These are phyloP conservation scores for Triticum monococcum DNA, from an alignment of 176 grass and related monocot genomes.

Conservation along the genomic window DNA sequence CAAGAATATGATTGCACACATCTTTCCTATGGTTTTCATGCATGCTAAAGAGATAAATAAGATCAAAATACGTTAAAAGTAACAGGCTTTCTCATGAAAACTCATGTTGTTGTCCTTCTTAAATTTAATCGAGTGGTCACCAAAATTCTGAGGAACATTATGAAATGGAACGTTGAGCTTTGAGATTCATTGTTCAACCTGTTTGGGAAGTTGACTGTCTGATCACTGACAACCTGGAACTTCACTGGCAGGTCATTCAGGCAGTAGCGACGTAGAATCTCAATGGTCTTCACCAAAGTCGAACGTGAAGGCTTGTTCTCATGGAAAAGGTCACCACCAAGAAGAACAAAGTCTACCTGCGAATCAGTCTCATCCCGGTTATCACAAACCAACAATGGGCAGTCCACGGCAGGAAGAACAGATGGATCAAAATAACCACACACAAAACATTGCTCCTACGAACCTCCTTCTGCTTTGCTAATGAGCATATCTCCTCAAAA, in stretches of 20 bases:
- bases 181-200: slow-evolving; percentile 23
- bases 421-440: not conserved
- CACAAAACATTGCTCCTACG: slow-evolving; percentile 2
- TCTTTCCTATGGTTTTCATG: not conserved
- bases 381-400: not conserved
- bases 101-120: too few relatives aligned
- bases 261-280: slow-evolving; percentile 66
- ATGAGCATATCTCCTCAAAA: slow-evolving; percentile 88
- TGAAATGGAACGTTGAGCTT: not conserved
- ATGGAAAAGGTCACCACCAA: slow-evolving; percentile 88
- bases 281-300: slow-evolving; percentile 70
- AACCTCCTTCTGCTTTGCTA: slow-evolving; percentile 82
- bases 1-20: not conserved
- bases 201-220: slow-evolving; percentile 75
- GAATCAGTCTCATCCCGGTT: not conserved
- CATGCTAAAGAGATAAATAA: not conserved
- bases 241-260: slow-evolving; percentile 61
- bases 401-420: not conserved
- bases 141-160: not conserved
- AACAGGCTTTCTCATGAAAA: not conserved
- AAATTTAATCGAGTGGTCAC: not conserved
- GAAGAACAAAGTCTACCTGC: slow-evolving; percentile 82
- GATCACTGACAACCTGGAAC: slow-evolving; percentile 89
- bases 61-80: not conserved
- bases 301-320: slow-evolving; percentile 91